Evolutionary conservation across 1,139 yeast genomes (phyloP).

Genomic region (Geotrichum bryndzae): DNA sequence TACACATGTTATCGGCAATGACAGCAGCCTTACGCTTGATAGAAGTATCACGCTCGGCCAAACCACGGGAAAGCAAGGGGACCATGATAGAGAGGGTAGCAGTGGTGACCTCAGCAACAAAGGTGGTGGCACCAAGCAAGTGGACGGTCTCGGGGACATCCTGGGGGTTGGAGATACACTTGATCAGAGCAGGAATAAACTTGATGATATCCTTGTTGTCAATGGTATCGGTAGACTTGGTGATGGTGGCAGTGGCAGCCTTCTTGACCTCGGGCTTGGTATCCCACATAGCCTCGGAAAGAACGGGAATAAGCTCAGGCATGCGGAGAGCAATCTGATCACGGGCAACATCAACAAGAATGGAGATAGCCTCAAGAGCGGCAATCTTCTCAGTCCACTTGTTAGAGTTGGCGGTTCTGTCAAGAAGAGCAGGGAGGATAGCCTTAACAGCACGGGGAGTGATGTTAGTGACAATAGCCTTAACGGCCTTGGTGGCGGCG

Average conservation of each 20-base stretch:
- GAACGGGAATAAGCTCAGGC: constrained; percentile 98
- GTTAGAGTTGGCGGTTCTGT: constrained; percentile 64
- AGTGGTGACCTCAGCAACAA: constrained; percentile 98
- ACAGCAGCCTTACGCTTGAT: constrained; percentile 99
- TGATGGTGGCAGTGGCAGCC: constrained; percentile 92
- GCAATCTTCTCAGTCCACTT: constrained; percentile 99
- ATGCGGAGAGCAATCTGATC: constrained; percentile 95
- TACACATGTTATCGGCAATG: constrained; percentile 99
- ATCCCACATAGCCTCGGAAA: constrained; percentile 99
- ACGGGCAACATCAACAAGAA: constrained; percentile 90
- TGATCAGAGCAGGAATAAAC: constrained; percentile 95
- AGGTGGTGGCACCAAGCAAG: constrained; percentile 97
- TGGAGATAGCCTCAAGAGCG: constrained; percentile 73
- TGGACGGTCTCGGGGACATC: constrained; percentile 99
- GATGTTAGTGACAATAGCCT: constrained; percentile 70
- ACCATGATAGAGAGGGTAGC: constrained; percentile 99
- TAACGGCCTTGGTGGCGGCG: constrained; percentile 65
- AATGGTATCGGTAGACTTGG: constrained; percentile 94
- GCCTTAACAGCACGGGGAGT: constrained; percentile 94
- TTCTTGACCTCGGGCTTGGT: constrained; percentile 97
- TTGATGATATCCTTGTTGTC: constrained; percentile 98
- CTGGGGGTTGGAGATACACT: constrained; percentile 93
- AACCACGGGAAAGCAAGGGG: constrained; percentile 97
- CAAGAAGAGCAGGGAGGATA: constrained; percentile 72
- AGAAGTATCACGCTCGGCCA: constrained; percentile 98